Evolutionary conservation across 305 asterid genomes (phyloP).

Genomic region (Fraxinus floribunda): DNA sequence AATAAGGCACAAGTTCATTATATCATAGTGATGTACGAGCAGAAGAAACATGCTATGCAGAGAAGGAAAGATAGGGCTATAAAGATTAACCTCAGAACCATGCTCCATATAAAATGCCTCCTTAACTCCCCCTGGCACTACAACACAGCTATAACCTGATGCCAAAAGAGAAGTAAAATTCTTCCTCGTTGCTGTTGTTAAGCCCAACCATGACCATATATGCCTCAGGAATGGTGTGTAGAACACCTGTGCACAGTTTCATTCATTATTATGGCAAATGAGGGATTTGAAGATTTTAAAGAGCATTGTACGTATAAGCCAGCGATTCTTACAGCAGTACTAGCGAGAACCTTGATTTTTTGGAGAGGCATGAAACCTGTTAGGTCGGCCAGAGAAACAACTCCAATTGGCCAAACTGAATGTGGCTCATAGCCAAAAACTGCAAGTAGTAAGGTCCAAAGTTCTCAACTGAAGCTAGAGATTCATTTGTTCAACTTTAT

Average conservation of each 20-base stretch:
- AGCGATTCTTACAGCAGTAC: slow-evolving; percentile 73
- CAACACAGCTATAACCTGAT: slow-evolving; percentile 81
- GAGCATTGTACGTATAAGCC: slow-evolving; percentile 9
- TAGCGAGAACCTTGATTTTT: slow-evolving; percentile 85
- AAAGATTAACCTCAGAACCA: slow-evolving; percentile 69
- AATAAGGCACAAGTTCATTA: background rate
- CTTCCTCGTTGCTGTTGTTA: slow-evolving; percentile 74
- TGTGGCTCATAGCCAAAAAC: slow-evolving; percentile 98
- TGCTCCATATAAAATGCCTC: slow-evolving; percentile 83
- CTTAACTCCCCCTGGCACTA: slow-evolving; percentile 94
- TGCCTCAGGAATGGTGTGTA: slow-evolving; percentile 92
- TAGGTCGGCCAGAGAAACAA: slow-evolving; percentile 72
- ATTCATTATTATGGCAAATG: slow-evolving; percentile 12
- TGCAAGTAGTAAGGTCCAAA: slow-evolving; percentile 33
- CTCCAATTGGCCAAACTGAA: slow-evolving; percentile 96
- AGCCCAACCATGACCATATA: slow-evolving; percentile 95
- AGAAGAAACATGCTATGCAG: slow-evolving; percentile 10
- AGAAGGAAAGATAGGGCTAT: slow-evolving; percentile 16
- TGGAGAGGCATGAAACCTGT: slow-evolving; percentile 85
- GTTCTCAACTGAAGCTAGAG: slow-evolving; percentile 1
- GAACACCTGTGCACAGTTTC: slow-evolving; percentile 59
- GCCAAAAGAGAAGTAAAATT: slow-evolving; percentile 60
- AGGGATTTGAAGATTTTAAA: slow-evolving; percentile 3
- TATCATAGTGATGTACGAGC: background rate
- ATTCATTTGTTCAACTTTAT: background rate